Base-by-base conservation (phyloP, 1,284 basidiomycete species). In the Ceratobasidium sp. region DNA sequence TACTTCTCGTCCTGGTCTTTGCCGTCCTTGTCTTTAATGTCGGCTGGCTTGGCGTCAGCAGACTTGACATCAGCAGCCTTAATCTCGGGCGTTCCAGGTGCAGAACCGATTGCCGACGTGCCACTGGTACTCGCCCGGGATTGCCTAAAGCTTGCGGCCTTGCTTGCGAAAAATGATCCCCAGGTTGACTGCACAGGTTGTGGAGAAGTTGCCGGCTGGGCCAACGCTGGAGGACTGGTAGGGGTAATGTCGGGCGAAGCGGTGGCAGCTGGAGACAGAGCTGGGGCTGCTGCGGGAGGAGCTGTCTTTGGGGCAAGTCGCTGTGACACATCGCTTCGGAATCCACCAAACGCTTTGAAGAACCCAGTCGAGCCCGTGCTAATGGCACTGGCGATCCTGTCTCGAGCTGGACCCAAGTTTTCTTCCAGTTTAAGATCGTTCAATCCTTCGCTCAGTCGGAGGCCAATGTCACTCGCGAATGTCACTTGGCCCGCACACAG, bases 391-490 rank as follows among this genome's bases (percentile, higher is more conserved):
- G 89, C 86, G 48, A 97, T 87, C 0, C 91, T 94, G 79, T 97
- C 94, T 3, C 93, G 86, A 0, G 94, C 91, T 0, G 95, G 93
- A 1, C 90, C 94, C 2, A 97, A 86, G 76, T 94, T 92, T 80
- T 97, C 92, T 36, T 96, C 93, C 3, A 97, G 80, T 78, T 92
- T 93, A 58, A 97, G 85, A 34, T 97, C 95, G 79, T 97, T 93
- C 36, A 97, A 87, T 1, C 95, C 94, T 81, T 97, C 94, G 74
- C 88, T 86, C 16, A 98, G 85, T 5, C 95, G 89, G 8, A 97
- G 84, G 14, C 94, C 92, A 43, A 98, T 90, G 77, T 98, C 95
- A 4, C 93, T 85, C 1, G 97, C 92, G 0, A 93, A 88, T n/a
- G 91, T 92, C 0, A 92, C 91, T 78, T 92, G 93, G 76, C 93